phyloP scores from a whole-genome alignment of 2,329 filamentous ascomycete species.

The Diaporthe vexans region DNA sequence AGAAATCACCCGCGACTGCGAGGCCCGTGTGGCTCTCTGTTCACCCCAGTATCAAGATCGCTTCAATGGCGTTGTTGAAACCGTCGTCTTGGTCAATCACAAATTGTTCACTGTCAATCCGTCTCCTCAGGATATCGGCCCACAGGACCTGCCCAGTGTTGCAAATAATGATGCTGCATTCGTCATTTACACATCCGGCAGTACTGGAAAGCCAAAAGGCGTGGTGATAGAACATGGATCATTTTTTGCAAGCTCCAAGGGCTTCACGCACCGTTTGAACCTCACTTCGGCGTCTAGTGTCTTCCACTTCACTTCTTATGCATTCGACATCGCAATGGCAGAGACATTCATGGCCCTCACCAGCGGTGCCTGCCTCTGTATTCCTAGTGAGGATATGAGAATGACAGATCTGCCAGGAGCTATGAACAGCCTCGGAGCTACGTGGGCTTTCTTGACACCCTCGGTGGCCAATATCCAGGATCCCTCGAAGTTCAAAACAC shows the following conservation, averaged over 20 bases:
- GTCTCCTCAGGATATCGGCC: neutral
- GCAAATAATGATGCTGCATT: neutral
- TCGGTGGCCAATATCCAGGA: constrained; percentile 44
- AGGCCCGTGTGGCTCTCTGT: constrained; percentile 1
- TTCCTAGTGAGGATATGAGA: constrained; percentile 47
- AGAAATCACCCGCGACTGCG: constrained; percentile 6
- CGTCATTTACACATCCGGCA: constrained; percentile 69
- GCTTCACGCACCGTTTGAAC: neutral
- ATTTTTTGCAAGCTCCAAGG: constrained; percentile 6
- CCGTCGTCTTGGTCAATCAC: neutral
- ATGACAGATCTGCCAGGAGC: constrained; percentile 52
- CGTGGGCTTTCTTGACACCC: constrained; percentile 45
- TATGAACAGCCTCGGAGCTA: constrained; percentile 42
- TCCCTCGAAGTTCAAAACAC: constrained; percentile 40
- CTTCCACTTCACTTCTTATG: constrained; percentile 20
- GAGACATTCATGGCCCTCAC: neutral
- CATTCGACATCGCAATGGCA: constrained; percentile 13
- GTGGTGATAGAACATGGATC: constrained; percentile 51
- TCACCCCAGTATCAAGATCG: constrained; percentile 11
- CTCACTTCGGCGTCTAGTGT: neutral
- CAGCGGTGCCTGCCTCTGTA: constrained; percentile 29
- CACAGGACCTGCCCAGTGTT: neutral
- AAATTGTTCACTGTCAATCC: neutral
- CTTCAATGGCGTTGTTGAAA: neutral
- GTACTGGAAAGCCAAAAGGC: constrained; percentile 67